Evolutionary conservation across 305 asterid species (phyloP).

Genomic region (Solanum hybrid): DNA sequence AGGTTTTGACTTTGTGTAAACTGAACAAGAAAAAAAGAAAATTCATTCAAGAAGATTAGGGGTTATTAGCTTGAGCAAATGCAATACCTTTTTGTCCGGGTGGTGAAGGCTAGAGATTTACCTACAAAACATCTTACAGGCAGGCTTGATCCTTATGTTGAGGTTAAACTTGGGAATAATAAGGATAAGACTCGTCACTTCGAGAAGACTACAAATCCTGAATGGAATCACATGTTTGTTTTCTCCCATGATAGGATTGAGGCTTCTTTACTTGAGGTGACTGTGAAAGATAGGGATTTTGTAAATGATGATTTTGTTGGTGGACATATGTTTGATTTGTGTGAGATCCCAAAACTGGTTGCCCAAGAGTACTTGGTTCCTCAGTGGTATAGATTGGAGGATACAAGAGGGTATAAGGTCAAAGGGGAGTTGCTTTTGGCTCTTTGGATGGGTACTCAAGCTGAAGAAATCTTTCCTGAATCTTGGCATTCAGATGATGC

Average conservation of each 20-base stretch:
- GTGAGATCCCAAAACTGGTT: background rate
- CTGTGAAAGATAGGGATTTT: background rate
- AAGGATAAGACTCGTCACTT: background rate
- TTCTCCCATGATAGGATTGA: background rate
- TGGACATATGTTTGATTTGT: background rate
- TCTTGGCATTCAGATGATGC: conserved; percentile 74
- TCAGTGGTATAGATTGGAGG: conserved; percentile 68
- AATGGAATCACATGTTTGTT: too few species aligned
- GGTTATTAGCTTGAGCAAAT: background rate
- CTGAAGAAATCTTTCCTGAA: conserved; percentile 68
- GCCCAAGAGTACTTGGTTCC: conserved; percentile 11
- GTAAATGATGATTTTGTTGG: background rate
- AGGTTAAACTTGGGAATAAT: background rate
- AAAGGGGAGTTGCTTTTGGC: conserved; percentile 65
- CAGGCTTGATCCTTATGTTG: background rate
- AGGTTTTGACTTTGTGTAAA: background rate
- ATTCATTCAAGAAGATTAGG: background rate
- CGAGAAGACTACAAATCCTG: background rate
- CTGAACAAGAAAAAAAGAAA: background rate
- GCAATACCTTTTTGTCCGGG: background rate
- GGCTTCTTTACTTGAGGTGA: background rate
- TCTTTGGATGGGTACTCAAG: conserved; percentile 68
- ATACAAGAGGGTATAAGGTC: conserved; percentile 40
- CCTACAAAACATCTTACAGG: background rate
- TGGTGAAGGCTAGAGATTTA: background rate